Evolutionary conservation across 805 yeast genomes (phyloP), one percentile per base, ranked within the genome.

Genomic region (Candida ponderosae): DNA sequence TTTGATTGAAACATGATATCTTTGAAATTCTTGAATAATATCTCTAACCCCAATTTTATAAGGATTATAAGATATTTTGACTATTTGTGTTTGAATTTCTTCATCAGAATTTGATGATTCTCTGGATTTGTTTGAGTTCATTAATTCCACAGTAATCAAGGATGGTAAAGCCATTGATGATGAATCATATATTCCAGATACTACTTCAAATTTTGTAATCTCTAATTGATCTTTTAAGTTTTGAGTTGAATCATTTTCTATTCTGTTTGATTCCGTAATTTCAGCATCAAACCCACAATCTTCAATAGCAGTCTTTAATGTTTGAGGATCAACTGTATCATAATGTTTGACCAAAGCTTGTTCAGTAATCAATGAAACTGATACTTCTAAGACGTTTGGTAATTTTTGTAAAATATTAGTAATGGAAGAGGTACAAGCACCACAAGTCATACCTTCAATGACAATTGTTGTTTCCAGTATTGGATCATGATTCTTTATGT

Each of bases 361-460:
- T 46, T 84, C 93, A 0, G 95, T 85, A 4, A 85, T 61, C 23
- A 86, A 67, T 1, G 96, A 82, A 1, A 89, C 85, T 3, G 71
- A 66, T 0, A 70, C 85, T 5, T 58, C 51, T 2, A 49, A 34
- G 2, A 86, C 82, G 2, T 82, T 83, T 1, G 62, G 59, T 8
- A 74, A 38, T 1, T 51, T 51, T 38, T 66, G 60, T 20, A 86
- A 50, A 1, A 79, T 79, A 19, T 62, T 59, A 1, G 79, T 73
- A 17, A 90, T 74, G 1, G 93, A 65, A 2, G 80, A 68, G 0
- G 83, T 71, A 54, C 97, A 90, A 1, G 95, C 73, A 2, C 93
- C 81, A 53, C 97, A 90, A 2, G 97, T 89, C 97, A 89, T 90
- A 3, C 97, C 97, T 35, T 44, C 43, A 8, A 52, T 44, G 6